phyloP scores from a whole-genome alignment of 164 flowering plant genomes.

The Berberis vulgaris region DNA sequence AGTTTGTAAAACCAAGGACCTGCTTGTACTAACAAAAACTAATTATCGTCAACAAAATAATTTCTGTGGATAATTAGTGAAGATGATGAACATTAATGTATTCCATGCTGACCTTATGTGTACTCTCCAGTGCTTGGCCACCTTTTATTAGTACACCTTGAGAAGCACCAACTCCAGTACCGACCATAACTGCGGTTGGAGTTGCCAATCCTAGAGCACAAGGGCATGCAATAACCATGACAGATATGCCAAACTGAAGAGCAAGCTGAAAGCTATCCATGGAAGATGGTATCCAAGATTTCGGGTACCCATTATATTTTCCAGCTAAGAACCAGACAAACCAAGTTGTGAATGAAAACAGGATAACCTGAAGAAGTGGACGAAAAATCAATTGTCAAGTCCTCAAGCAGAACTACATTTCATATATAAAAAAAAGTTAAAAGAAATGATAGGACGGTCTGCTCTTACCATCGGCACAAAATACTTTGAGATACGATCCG shows the following conservation, averaged over 20 bases:
- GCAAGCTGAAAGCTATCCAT: conserved; percentile 94
- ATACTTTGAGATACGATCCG: conserved; percentile 75
- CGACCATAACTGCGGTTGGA: conserved; percentile 98
- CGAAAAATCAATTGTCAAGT: no score
- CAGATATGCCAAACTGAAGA: conserved; percentile 89
- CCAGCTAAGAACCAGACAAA: conserved; percentile 82
- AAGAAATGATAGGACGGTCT: neutral
- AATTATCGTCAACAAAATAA: no score
- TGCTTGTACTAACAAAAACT: no score
- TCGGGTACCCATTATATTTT: conserved; percentile 52
- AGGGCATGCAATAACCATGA: conserved; percentile 94
- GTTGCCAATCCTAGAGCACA: conserved; percentile 98
- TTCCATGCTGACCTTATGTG: conserved; percentile 59
- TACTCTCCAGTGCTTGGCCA: conserved; percentile 81
- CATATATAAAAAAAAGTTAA: neutral
- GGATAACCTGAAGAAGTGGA: conserved; percentile 43
- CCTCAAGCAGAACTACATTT: no score
- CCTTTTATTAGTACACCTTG: conserved; percentile 91
- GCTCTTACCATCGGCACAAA: conserved; percentile 77
- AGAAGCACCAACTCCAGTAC: conserved; percentile 93
- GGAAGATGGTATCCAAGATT: conserved; percentile 74
- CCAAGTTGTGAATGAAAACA: conserved; percentile 63
- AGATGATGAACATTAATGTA: neutral
- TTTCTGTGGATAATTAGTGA: neutral
- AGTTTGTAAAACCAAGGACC: no score